Conservation (phyloP, 2,329 filamentous ascomycete species). For the Colletotrichum scovillei region DNA sequence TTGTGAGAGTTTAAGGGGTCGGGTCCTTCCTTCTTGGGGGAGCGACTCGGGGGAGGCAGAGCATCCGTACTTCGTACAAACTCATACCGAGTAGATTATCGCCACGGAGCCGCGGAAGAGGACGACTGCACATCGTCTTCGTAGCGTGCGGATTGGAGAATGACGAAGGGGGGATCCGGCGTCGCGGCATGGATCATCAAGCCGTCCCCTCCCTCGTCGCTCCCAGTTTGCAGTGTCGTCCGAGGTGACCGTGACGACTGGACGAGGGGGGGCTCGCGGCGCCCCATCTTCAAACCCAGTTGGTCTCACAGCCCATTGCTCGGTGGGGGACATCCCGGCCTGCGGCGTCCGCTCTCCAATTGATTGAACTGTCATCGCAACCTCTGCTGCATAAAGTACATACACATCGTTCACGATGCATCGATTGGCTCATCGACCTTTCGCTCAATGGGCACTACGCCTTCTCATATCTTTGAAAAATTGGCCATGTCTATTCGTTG, state of each 20-base stretch:
- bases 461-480: too few species aligned
- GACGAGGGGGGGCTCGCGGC: constrained; percentile 14
- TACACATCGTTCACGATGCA: background rate
- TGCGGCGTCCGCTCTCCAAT: background rate
- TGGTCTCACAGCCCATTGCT: constrained; percentile 25
- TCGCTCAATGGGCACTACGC: too few species aligned
- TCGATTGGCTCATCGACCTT: too few species aligned
- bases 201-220: constrained; percentile 8
- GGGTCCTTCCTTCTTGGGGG: background rate
- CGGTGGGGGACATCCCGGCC: constrained; percentile 15
- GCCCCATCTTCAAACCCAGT: constrained; percentile 27
- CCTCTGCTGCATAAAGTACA: background rate
- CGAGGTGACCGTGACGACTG: constrained; percentile 15
- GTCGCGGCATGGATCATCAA: constrained; percentile 24
- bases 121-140: background rate
- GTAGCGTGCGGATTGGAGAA: background rate
- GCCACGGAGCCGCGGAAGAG: background rate
- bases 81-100: background rate
- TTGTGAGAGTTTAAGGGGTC: constrained; percentile 10
- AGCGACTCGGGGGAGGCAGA: too few species aligned
- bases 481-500: too few species aligned
- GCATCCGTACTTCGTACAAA: background rate
- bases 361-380: too few species aligned
- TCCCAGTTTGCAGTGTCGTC: constrained; percentile 22
- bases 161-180: background rate